These are phyloP conservation scores for Pyrus pyrifolia DNA, from an alignment of 306 rosid genomes.

Conservation along the genomic window DNA sequence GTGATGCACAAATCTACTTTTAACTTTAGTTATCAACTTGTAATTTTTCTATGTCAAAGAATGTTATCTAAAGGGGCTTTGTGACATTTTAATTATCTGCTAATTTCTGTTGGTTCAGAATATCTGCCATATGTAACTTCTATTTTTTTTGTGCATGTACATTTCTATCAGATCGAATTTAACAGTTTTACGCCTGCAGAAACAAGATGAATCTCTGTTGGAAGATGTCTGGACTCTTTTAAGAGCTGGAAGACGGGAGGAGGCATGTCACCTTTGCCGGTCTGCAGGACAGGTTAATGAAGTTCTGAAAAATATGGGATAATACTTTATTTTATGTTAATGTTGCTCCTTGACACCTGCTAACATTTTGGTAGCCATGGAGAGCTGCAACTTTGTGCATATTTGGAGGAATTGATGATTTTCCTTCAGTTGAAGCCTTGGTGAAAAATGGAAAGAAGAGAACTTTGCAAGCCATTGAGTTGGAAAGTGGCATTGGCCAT, in stretches of 20 bases:
- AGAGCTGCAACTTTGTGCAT: conserved; percentile 88
- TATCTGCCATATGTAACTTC: neutral
- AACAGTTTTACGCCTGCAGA: conserved; percentile 37
- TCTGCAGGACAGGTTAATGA: conserved; percentile 87
- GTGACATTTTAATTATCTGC: neutral
- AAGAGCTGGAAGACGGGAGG: conserved; percentile 93
- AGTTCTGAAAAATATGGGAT: conserved; percentile 14
- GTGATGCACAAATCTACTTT: neutral
- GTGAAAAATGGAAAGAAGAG: conserved; percentile 72
- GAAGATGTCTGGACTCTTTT: conserved; percentile 95
- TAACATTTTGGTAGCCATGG: conserved; percentile 65
- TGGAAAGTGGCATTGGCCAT: conserved; percentile 91
- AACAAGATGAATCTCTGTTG: conserved; percentile 93
- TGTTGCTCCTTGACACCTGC: conserved; percentile 19
- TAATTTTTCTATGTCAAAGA: neutral
- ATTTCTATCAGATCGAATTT: neutral
- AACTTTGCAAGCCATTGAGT: conserved; percentile 89
- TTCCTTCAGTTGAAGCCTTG: conserved; percentile 83
- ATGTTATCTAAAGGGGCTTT: neutral
- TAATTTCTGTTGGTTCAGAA: neutral
- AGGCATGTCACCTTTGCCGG: conserved; percentile 87
- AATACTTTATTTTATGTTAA: conserved; percentile 12
- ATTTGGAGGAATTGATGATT: conserved; percentile 71
- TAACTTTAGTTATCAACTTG: neutral
- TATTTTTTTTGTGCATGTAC: neutral